Evolutionary conservation across 768 basidiomycete genomes (phyloP).

Genomic region (Tulasnella sp.): DNA sequence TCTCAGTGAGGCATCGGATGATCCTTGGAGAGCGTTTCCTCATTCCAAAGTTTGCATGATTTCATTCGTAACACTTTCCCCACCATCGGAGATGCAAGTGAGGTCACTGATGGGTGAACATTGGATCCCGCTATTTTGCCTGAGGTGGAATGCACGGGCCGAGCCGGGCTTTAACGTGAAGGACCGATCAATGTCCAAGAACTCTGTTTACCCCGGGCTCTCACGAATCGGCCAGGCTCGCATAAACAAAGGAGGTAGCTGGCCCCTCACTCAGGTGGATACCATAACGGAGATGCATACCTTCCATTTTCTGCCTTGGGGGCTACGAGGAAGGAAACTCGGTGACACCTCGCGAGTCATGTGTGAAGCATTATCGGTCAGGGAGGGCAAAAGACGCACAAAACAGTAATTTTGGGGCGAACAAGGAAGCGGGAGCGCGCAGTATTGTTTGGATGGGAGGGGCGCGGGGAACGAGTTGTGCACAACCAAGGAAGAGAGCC

Average conservation of each 20-base stretch:
- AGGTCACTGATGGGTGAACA: not conserved
- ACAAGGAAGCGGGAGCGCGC: not conserved
- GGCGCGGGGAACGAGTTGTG: not conserved
- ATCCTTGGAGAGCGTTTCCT: not conserved
- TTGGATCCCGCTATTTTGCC: not conserved
- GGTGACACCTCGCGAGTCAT: not conserved
- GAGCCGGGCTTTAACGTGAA: not conserved
- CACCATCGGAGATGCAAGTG: not conserved
- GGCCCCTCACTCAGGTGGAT: not conserved
- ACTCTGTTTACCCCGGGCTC: not conserved
- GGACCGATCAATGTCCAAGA: not conserved
- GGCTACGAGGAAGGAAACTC: slow-evolving; percentile 4
- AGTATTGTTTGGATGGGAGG: not conserved
- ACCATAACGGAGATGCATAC: not conserved
- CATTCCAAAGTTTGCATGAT: not conserved
- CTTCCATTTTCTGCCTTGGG: slow-evolving; percentile 1
- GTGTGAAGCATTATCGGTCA: not conserved
- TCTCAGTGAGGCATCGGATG: not conserved
- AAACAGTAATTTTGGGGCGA: not conserved
- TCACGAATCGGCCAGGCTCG: slow-evolving; percentile 4
- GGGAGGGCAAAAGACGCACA: not conserved
- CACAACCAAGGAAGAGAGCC: not conserved
- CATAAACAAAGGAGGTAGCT: not conserved
- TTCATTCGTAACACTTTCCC: not conserved
- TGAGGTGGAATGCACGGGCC: not conserved